phyloP scores from a whole-genome alignment of 495 filamentous ascomycete genomes.

The Cryomyces minteri region DNA sequence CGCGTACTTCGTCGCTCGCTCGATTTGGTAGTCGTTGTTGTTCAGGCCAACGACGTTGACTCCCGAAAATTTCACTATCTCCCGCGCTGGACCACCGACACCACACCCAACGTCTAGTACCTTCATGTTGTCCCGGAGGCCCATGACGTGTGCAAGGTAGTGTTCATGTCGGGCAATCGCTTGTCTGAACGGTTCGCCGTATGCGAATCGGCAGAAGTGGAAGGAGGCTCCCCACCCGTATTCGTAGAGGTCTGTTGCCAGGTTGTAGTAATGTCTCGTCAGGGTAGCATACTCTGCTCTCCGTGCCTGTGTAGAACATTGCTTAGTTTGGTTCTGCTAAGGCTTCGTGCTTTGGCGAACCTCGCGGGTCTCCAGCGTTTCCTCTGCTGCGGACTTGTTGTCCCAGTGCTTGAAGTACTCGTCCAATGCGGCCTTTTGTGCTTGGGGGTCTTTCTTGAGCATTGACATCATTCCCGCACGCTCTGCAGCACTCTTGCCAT shows the following conservation, averaged over 20 bases:
- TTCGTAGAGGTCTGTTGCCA: conserved; percentile 94
- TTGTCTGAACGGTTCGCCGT: conserved; percentile 75
- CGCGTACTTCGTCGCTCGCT: conserved; percentile 78
- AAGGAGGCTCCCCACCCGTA: conserved; percentile 90
- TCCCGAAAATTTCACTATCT: conserved; percentile 91
- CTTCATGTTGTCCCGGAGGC: conserved; percentile 67
- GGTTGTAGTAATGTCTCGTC: conserved; percentile 96
- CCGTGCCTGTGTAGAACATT: conserved; percentile 35
- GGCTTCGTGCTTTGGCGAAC: conserved; percentile 17
- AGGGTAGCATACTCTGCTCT: conserved; percentile 85
- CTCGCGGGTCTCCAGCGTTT: conserved; percentile 69
- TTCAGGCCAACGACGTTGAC: conserved; percentile 83
- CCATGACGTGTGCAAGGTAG: conserved; percentile 85
- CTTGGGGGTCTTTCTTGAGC: conserved; percentile 62
- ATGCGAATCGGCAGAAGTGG: conserved; percentile 94
- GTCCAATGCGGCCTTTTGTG: conserved; percentile 78
- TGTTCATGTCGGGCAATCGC: conserved; percentile 96
- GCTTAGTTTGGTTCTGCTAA: not conserved
- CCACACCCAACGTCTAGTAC: conserved; percentile 96
- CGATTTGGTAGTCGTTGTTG: conserved; percentile 99
- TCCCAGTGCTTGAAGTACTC: conserved; percentile 99
- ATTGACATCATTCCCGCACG: conserved; percentile 63
- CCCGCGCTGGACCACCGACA: conserved; percentile 91
- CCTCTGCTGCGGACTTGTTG: conserved; percentile 63
- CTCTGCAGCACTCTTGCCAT: conserved; percentile 62